Evolutionary conservation across 2,329 filamentous ascomycete genomes (phyloP).

Genomic region (Hypocrella siamensis): DNA sequence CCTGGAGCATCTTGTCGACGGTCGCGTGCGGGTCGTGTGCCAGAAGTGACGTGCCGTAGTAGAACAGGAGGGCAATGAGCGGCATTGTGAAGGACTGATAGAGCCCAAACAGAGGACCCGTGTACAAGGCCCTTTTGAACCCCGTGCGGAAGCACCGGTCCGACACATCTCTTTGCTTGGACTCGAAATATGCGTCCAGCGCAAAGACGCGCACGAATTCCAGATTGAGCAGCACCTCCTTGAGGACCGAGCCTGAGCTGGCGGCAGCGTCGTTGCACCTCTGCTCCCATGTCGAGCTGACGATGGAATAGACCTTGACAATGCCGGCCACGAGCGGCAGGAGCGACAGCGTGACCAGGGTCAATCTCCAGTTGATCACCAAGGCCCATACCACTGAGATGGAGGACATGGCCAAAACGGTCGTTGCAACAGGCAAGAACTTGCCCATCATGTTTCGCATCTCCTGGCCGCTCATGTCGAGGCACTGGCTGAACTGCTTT

Average conservation of each 20-base stretch:
- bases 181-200: constrained; percentile 54
- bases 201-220: constrained; percentile 62
- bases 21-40: constrained; percentile 26
- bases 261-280: constrained; percentile 49
- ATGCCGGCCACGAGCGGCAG: constrained; percentile 51
- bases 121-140: constrained; percentile 46
- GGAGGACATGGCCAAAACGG: constrained; percentile 48
- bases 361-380: constrained; percentile 61
- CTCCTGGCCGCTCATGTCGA: constrained; percentile 75
- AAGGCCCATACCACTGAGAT: constrained; percentile 65
- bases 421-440: constrained; percentile 56
- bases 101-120: constrained; percentile 61
- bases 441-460: constrained; percentile 70
- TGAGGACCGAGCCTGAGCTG: constrained; percentile 38
- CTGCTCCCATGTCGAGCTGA: constrained; percentile 58
- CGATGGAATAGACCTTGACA: constrained; percentile 46
- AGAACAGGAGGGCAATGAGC: constrained; percentile 67
- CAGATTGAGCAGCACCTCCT: constrained; percentile 66
- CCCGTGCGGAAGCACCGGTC: constrained; percentile 42
- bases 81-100: constrained; percentile 58
- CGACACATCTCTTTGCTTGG: constrained; percentile 41
- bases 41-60: constrained; percentile 58
- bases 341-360: constrained; percentile 56
- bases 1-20: constrained; percentile 49
- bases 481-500: constrained; percentile 47